Percentiles rank a stretch among this genome's conserved stretches.
Conservation (phyloP, 2,329 filamentous ascomycete genomes). For the Aspergillus udagawae region DNA sequence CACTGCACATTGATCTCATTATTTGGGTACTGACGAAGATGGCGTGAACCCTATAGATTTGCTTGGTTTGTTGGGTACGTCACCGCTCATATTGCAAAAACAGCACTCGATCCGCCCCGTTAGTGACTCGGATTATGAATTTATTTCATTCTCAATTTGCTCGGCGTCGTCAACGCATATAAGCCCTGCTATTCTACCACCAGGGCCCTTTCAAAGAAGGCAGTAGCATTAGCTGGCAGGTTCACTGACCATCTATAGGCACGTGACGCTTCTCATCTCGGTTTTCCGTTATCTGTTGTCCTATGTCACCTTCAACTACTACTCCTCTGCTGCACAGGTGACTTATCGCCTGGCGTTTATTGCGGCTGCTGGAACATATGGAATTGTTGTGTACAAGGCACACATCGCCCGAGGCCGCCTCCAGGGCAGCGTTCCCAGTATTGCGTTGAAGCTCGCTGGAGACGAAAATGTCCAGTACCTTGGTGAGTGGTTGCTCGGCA, state of each 20-base stretch:
- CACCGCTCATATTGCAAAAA: conserved; percentile 13
- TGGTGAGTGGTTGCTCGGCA: conserved; percentile 53
- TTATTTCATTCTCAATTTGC: neutral
- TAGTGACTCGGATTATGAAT: neutral
- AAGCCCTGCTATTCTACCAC: neutral
- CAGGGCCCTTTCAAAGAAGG: neutral
- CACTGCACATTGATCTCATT: conserved; percentile 5
- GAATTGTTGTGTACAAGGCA: conserved; percentile 98
- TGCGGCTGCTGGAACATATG: conserved; percentile 86
- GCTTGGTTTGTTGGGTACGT: conserved; percentile 80
- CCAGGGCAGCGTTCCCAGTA: conserved; percentile 60
- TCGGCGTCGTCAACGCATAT: neutral
- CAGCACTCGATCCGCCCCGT: neutral
- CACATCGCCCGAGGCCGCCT: conserved; percentile 79
- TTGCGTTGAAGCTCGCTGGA: conserved; percentile 62
- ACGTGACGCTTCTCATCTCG: conserved; percentile 78
- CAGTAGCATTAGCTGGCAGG: neutral
- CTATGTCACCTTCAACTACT: conserved; percentile 85
- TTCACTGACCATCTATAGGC: conserved; percentile 52
- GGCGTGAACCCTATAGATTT: conserved; percentile 39
- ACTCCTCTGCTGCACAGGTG: conserved; percentile 70
- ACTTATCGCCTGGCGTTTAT: conserved; percentile 89
- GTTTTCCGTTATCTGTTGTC: conserved; percentile 80
- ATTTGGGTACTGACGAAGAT: conserved; percentile 27
- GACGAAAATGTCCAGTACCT: conserved; percentile 99